Conservation (phyloP, 805 yeast species). For the Torulaspora indica region DNA sequence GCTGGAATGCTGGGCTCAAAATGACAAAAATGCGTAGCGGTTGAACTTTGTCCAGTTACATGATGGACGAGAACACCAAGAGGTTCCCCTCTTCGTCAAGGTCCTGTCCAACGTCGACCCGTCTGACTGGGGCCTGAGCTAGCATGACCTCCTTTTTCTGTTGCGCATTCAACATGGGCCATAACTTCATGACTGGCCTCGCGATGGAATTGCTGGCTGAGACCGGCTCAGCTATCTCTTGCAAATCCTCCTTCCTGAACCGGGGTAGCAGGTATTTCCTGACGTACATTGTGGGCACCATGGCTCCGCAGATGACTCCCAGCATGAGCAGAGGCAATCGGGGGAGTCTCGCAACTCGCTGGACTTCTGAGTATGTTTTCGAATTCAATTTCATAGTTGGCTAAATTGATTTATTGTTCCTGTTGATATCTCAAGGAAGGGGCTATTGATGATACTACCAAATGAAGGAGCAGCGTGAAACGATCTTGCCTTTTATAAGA, state of each 20-base stretch:
- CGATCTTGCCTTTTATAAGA: too few relatives aligned
- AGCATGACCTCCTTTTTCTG: conserved; percentile 5
- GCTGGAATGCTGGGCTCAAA: too few relatives aligned
- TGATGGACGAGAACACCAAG: conserved; percentile 24
- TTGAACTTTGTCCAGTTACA: conserved; percentile 5
- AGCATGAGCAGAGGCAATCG: conserved; percentile 25
- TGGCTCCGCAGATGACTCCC: conserved; percentile 29
- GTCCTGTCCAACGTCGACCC: background rate
- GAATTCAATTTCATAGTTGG: conserved; percentile 28
- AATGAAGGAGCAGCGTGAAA: too few relatives aligned
- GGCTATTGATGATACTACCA: too few relatives aligned
- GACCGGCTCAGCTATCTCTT: conserved; percentile 6
- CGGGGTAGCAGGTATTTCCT: conserved; percentile 20
- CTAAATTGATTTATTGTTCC: too few relatives aligned
- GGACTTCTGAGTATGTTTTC: conserved; percentile 28
- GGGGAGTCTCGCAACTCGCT: conserved; percentile 25
- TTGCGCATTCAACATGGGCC: conserved; percentile 11
- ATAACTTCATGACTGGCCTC: conserved; percentile 10
- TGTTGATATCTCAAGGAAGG: too few relatives aligned
- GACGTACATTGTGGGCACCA: conserved; percentile 29
- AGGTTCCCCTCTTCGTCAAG: conserved; percentile 15
- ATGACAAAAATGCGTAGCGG: too few relatives aligned
- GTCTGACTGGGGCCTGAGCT: conserved; percentile 1
- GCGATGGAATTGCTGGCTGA: conserved; percentile 1
- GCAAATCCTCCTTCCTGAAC: conserved; percentile 9